Base-by-base conservation (phyloP, 2,329 filamentous ascomycete species). In the Alternaria ethzedia region DNA sequence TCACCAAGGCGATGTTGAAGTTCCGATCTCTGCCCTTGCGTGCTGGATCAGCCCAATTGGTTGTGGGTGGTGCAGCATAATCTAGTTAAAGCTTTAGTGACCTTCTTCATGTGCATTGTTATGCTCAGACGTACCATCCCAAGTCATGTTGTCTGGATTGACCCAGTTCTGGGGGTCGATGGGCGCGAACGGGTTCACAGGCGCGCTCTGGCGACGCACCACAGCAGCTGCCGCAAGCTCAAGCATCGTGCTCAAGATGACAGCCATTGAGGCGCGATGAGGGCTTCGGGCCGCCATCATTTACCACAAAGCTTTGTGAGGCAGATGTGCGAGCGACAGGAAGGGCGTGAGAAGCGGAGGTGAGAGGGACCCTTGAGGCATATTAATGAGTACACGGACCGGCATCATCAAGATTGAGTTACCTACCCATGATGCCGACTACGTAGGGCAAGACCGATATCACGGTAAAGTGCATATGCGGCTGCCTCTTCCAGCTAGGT, bases 1-100 rank as follows among this genome's bases (percentile, higher is more conserved):
- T 79, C 25, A 87, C 82, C 63, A 87, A 81, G 6, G 85, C 85
- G 61, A 87, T 87, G 65, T 86, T 86, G 78, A 87, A 87, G 76
- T 87, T 86, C 17, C 85, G 81, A 32, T 76, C 76, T 3, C 81
- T 80, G 8, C 85, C 85, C 60, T 78, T 83, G 32, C 74, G 77
- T 0, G 73, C 70, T 2, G 84, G 79, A 58, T 86, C 81, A 7
- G 77, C 79, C 85, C 85, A 87, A 17, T 79, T 81, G 1, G 83
- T 85, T 2, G 80, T 82, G 0, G 85, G 85, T 2, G 83, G 83
- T 15, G 75, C 73, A 11, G 78, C 78, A 67, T 81, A 87, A 64
- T 87, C 57, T 60, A 3, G 3, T 4, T 4, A 26, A 36, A 21
- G 20, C 83, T 10, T 32, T 62, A 60, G 67, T 66, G 63, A 13